Conservation (phyloP, 2,329 filamentous ascomycete genomes). For the Geosmithia putterillii region DNA sequence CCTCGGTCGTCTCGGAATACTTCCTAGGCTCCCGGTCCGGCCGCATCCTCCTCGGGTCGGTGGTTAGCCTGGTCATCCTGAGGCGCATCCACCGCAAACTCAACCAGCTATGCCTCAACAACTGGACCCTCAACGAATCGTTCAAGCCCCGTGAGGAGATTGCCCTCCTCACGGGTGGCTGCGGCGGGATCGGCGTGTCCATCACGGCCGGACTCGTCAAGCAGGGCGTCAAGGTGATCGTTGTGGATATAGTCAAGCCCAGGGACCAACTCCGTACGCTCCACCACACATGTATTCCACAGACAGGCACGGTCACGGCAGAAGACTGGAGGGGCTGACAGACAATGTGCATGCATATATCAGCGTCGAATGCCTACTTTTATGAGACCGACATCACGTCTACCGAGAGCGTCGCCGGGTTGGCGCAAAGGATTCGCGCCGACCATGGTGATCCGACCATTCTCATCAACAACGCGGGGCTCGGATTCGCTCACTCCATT, state of each 20-base stretch:
- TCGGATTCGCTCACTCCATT: conserved; percentile 45
- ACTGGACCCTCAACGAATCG: conserved; percentile 12
- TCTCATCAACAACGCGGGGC: conserved; percentile 60
- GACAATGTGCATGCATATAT: conserved; percentile 10
- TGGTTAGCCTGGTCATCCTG: too few species aligned
- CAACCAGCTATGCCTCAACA: too few species aligned
- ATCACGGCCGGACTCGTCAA: conserved; percentile 17
- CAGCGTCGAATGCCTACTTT: conserved; percentile 13
- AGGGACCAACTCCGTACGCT: too few species aligned
- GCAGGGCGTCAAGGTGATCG: conserved; percentile 48
- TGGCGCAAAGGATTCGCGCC: conserved; percentile 22
- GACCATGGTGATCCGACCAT: conserved; percentile 51
- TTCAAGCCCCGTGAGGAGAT: conserved; percentile 22
- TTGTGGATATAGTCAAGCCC: conserved; percentile 65
- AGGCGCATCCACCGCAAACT: too few species aligned
- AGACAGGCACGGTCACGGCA: too few species aligned
- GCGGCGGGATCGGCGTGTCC: conserved; percentile 25
- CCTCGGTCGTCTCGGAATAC: too few species aligned
- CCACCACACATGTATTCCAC: too few species aligned
- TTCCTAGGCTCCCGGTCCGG: too few species aligned
- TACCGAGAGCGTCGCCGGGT: conserved; percentile 28
- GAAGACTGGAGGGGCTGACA: conserved; percentile 12
- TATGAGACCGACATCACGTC: conserved; percentile 27
- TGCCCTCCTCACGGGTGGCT: conserved; percentile 30
- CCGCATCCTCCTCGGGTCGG: too few species aligned